Conservation (phyloP, 1,284 basidiomycete genomes). For the Naganishia albida region DNA sequence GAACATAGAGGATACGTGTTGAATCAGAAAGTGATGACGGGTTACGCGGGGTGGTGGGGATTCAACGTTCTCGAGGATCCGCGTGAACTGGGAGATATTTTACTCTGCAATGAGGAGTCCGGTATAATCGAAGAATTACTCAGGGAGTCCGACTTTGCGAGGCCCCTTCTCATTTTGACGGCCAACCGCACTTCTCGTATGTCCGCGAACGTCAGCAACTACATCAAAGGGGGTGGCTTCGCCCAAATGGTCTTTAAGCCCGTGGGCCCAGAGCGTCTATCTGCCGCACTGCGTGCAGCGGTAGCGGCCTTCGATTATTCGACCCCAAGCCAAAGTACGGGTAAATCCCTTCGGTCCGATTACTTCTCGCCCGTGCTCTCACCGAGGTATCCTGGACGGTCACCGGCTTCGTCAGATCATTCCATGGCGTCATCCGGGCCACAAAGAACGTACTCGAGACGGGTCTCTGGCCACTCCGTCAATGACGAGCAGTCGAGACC, state of each 20-base stretch:
- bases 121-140: constrained; percentile 61
- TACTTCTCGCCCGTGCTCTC: constrained; percentile 31
- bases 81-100: constrained; percentile 64
- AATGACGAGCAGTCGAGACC: constrained; percentile 37
- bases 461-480: constrained; percentile 7
- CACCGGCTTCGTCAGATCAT: constrained; percentile 25
- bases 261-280: constrained; percentile 67
- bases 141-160: constrained; percentile 13
- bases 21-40: constrained; percentile 64
- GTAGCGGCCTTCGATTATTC: constrained; percentile 16
- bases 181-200: constrained; percentile 47
- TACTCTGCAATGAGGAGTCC: constrained; percentile 80
- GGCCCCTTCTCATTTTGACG: constrained; percentile 28
- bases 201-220: constrained; percentile 66
- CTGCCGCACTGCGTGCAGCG: constrained; percentile 27
- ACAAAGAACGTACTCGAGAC: constrained; percentile 13
- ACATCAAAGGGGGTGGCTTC: constrained; percentile 80
- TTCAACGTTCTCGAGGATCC: constrained; percentile 61
- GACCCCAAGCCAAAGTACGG: constrained; percentile 29
- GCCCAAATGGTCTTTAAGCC: constrained; percentile 87
- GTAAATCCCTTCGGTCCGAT: constrained; percentile 26
- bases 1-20: constrained; percentile 70
- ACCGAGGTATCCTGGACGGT: constrained; percentile 27
- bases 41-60: constrained; percentile 78
- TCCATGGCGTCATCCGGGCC: constrained; percentile 14